phyloP scores from a whole-genome alignment of 208 protist genomes.

The Trypanosoma avium region DNA sequence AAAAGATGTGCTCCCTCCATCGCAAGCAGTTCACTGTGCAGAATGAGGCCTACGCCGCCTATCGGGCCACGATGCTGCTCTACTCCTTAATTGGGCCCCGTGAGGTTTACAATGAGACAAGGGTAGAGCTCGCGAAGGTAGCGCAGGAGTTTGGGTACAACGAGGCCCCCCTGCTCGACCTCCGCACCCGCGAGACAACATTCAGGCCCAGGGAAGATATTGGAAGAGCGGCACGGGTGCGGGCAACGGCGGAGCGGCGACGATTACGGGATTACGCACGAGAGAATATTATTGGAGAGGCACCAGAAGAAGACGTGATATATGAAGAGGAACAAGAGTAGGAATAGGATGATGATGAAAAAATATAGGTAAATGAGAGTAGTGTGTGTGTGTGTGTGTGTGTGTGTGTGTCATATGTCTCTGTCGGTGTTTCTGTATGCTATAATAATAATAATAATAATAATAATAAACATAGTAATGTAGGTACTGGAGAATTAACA shows the following conservation, averaged over 20 bases:
- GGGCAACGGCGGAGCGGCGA: conserved; percentile 31
- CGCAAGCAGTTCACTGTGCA: conserved; percentile 61
- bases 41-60: conserved; percentile 61
- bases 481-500: too few relatives aligned
- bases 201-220: conserved; percentile 80
- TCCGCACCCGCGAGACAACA: conserved; percentile 64
- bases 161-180: conserved; percentile 65
- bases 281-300: conserved; percentile 46
- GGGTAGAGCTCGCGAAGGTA: conserved; percentile 46
- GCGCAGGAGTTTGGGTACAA: conserved; percentile 76
- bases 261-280: conserved; percentile 38
- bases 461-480: too few relatives aligned
- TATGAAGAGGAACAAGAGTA: background rate
- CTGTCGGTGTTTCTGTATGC: too few relatives aligned
- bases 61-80: conserved; percentile 60
- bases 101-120: conserved; percentile 57
- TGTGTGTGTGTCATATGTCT: too few relatives aligned
- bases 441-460: too few relatives aligned
- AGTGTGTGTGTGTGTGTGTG: too few relatives aligned
- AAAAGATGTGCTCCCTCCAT: conserved; percentile 62
- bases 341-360: background rate
- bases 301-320: conserved; percentile 41
- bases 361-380: background rate
- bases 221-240: conserved; percentile 49
- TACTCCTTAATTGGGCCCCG: conserved; percentile 64